These are phyloP conservation scores for Orychophragmus violaceus DNA, from an alignment of 345 rosid genomes.

Conservation along the genomic window DNA sequence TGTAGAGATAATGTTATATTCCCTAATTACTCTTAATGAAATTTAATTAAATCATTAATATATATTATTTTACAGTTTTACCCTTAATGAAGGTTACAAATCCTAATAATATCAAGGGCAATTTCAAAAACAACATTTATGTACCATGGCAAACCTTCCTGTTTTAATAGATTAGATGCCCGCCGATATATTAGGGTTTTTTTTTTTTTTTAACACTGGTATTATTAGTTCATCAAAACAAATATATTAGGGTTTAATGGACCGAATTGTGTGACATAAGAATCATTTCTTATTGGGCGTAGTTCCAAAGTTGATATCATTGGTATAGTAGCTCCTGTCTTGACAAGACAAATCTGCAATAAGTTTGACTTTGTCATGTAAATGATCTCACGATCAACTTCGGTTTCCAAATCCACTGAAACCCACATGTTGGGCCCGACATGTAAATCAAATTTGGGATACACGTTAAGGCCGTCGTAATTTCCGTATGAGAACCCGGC, in stretches of 20 bases:
- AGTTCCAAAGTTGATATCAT: conserved; percentile 44
- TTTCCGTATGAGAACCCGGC: conserved; percentile 37
- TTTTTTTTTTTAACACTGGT: too few relatives aligned
- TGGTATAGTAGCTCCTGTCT: conserved; percentile 36
- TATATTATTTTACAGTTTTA: too few relatives aligned
- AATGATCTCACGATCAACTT: conserved; percentile 27
- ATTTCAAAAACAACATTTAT: too few relatives aligned
- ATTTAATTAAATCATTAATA: too few relatives aligned
- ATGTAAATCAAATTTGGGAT: conserved; percentile 33
- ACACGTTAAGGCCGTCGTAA: conserved; percentile 26
- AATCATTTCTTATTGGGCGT: conserved; percentile 25
- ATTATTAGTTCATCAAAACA: too few relatives aligned
- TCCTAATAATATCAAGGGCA: too few relatives aligned
- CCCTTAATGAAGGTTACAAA: too few relatives aligned
- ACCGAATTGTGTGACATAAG: conserved; percentile 1
- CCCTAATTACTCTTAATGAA: too few relatives aligned
- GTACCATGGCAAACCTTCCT: too few relatives aligned
- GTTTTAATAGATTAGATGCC: too few relatives aligned
- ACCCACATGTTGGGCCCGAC: conserved; percentile 38
- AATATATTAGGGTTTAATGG: conserved; percentile 22
- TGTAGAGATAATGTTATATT: too few relatives aligned
- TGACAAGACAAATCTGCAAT: conserved; percentile 45
- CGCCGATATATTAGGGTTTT: background rate
- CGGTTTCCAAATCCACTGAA: background rate
- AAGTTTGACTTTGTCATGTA: conserved; percentile 22